A percentile compares a stretch with the other conserved stretches of the same genome.
These are phyloP conservation scores for Pseudocercospora cruenta DNA, from an alignment of 2,329 filamentous ascomycete species.

Conservation along the genomic window DNA sequence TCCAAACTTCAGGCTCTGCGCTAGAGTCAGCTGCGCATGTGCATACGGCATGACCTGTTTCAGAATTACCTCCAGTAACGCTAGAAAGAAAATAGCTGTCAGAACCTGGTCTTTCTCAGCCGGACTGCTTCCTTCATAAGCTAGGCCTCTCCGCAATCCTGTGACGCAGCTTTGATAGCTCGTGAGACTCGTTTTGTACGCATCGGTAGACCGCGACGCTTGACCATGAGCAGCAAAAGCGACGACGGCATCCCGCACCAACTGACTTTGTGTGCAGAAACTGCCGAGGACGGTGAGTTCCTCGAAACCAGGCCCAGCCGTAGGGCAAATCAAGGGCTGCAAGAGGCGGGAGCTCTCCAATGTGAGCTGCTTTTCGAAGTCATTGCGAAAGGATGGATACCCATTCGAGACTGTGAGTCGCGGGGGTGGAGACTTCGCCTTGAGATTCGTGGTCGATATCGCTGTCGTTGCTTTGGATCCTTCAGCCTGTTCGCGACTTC, in stretches of 20 bases:
- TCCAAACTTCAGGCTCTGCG: slow-evolving; percentile 23
- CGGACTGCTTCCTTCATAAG: slow-evolving; percentile 4
- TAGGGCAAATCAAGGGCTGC: slow-evolving; percentile 14
- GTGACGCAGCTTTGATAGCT: slow-evolving; percentile 25
- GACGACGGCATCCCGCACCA: slow-evolving; percentile 25
- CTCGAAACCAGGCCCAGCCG: slow-evolving; percentile 17
- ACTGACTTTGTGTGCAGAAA: slow-evolving; percentile 19
- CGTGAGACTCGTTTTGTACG: slow-evolving; percentile 18
- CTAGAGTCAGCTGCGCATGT: neutral
- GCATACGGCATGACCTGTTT: neutral
- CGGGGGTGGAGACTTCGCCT: slow-evolving; percentile 2
- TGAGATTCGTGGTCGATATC: slow-evolving; percentile 20
- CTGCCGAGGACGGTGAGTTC: slow-evolving; percentile 18
- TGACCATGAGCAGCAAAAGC: slow-evolving; percentile 22
- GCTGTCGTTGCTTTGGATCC: neutral
- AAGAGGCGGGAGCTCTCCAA: slow-evolving; percentile 15
- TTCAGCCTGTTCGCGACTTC: neutral
- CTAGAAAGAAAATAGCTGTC: slow-evolving; percentile 21
- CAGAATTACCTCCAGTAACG: slow-evolving; percentile 20
- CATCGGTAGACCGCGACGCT: neutral
- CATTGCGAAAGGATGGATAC: slow-evolving; percentile 22
- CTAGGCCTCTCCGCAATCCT: slow-evolving; percentile 4
- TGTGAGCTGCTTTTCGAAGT: slow-evolving; percentile 18
- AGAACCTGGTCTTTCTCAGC: slow-evolving; percentile 14
- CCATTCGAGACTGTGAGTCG: slow-evolving; percentile 21